Evolutionary conservation across 768 basidiomycete species (phyloP).

Genomic region (Rhodotorula diobovata): DNA sequence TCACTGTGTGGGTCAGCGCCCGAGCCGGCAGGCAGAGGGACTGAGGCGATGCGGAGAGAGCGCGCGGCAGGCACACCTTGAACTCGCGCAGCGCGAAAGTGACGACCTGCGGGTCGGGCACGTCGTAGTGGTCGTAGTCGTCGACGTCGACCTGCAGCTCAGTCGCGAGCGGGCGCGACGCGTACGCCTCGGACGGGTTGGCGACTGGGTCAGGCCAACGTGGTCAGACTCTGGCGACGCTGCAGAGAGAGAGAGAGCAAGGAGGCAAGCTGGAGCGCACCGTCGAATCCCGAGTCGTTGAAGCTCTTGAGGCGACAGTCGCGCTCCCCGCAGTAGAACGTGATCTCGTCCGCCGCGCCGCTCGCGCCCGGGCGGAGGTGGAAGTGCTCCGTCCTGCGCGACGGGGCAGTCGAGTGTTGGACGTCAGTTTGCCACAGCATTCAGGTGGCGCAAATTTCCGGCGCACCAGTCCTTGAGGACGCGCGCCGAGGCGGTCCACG

Average conservation of each 20-base stretch:
- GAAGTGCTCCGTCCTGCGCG: constrained; percentile 31
- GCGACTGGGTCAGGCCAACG: too few relatives aligned
- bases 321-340: constrained; percentile 21
- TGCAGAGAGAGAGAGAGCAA: too few relatives aligned
- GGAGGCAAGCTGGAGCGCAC: neutral
- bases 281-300: neutral
- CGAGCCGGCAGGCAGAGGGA: neutral
- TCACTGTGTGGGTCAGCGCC: neutral
- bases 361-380: constrained; percentile 5
- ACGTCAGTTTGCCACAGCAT: neutral
- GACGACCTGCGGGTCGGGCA: constrained; percentile 3
- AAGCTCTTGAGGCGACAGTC: constrained; percentile 30
- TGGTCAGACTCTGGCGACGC: neutral
- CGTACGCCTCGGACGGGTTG: neutral
- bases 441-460: too few relatives aligned
- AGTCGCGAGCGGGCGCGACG: constrained; percentile 20
- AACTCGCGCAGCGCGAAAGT: constrained; percentile 34
- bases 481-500: constrained; percentile 26
- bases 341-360: constrained; percentile 32
- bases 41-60: neutral
- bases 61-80: constrained; percentile 15
- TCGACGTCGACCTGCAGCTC: constrained; percentile 26
- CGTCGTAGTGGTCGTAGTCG: constrained; percentile 33
- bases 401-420: neutral
- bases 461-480: constrained; percentile 31